phyloP scores from a whole-genome alignment of 2,329 filamentous ascomycete species.

The Alternaria sp. region DNA sequence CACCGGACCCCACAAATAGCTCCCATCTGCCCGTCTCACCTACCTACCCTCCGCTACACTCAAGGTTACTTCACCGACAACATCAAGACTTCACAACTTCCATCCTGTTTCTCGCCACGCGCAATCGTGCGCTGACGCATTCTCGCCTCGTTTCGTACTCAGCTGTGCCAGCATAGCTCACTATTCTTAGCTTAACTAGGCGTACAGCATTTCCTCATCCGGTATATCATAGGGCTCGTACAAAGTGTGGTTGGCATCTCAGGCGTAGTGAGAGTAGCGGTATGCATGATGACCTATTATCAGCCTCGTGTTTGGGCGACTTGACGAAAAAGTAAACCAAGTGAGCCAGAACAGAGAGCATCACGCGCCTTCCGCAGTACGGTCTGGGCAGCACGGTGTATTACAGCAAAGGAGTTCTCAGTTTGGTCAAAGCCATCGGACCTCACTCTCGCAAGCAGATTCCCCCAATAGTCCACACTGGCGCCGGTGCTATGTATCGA shows the following conservation, averaged over 20 bases:
- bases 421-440: neutral
- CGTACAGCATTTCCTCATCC: slow-evolving; percentile 11
- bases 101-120: neutral
- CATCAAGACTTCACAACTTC: neutral
- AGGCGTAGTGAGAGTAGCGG: slow-evolving; percentile 18
- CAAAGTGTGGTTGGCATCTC: slow-evolving; percentile 1
- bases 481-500: slow-evolving; percentile 14
- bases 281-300: slow-evolving; percentile 26
- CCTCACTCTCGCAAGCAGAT: neutral
- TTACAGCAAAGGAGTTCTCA: neutral
- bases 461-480: neutral
- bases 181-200: slow-evolving; percentile 22
- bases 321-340: slow-evolving; percentile 2
- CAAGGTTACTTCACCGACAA: neutral
- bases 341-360: neutral
- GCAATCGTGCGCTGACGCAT: slow-evolving; percentile 13
- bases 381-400: neutral
- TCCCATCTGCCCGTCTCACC: neutral
- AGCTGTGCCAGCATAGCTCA: slow-evolving; percentile 9
- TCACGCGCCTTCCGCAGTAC: neutral
- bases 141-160: slow-evolving; percentile 6
- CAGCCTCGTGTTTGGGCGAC: slow-evolving; percentile 5
- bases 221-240: slow-evolving; percentile 8
- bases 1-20: neutral
- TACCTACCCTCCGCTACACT: neutral